phyloP scores from a whole-genome alignment of 768 basidiomycete species.

The Boletus huronensis region DNA sequence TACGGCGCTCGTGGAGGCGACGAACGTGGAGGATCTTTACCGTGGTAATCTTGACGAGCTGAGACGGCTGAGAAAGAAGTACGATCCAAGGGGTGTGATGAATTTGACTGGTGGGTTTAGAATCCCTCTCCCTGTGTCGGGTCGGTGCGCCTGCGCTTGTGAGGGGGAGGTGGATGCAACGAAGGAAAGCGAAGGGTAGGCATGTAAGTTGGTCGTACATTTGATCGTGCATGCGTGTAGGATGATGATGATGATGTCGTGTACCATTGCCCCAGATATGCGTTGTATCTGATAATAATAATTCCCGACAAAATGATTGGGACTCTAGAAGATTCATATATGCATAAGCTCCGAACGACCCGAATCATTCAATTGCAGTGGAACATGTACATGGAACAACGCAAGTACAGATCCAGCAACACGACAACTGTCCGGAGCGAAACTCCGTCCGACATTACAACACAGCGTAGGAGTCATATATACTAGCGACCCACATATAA shows the following conservation, averaged over 20 bases:
- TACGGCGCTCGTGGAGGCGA: slow-evolving; percentile 5
- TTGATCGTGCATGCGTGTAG: not conserved
- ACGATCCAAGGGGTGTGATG: slow-evolving; percentile 16
- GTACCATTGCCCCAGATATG: too few species aligned
- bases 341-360: too few species aligned
- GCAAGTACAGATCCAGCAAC: too few species aligned
- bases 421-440: not conserved
- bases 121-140: slow-evolving; percentile 5
- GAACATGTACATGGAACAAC: too few species aligned
- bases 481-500: not conserved
- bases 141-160: not conserved
- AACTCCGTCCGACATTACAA: slow-evolving; percentile 3
- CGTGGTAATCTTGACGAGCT: not conserved
- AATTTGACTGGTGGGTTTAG: slow-evolving; percentile 13
- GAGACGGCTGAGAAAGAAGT: not conserved
- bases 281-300: not conserved
- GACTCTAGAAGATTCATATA: too few species aligned
- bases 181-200: not conserved
- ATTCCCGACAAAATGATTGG: not conserved
- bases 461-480: not conserved
- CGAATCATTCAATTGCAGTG: too few species aligned
- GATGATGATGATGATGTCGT: not conserved
- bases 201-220: not conserved
- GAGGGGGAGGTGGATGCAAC: not conserved
- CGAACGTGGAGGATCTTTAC: slow-evolving; percentile 6